These are phyloP conservation scores for Selaginella tamariscina DNA, from an alignment of 75 land plant genomes.

Conservation along the genomic window DNA sequence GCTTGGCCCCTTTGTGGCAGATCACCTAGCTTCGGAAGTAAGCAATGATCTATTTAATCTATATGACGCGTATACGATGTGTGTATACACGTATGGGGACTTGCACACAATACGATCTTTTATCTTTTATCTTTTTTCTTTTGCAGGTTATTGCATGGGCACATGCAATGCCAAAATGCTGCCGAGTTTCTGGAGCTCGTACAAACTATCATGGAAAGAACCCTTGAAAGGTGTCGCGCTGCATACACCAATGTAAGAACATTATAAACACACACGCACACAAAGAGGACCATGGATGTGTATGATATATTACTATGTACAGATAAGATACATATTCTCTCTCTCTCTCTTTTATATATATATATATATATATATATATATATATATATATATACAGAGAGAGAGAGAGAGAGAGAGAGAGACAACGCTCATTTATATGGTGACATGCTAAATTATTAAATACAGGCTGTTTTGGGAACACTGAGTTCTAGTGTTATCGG, in stretches of 20 bases:
- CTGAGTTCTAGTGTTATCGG: constrained; percentile 91
- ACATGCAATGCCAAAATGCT: constrained; percentile 92
- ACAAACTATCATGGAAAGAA: constrained; percentile 80
- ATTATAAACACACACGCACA: no score
- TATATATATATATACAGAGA: no score
- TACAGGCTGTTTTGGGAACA: constrained; percentile 94
- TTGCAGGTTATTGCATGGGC: constrained; percentile 95
- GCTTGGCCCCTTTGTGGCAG: constrained; percentile 81
- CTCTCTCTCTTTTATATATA: no score
- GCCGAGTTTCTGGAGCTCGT: constrained; percentile 86
- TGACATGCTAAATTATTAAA: no score
- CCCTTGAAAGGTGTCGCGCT: constrained; percentile 93
- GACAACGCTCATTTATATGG: no score
- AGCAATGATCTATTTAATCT: background rate
- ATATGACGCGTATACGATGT: background rate
- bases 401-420: no score
- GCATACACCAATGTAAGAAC: constrained; percentile 77
- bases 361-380: no score
- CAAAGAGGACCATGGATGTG: background rate
- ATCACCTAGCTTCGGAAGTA: constrained; percentile 82
- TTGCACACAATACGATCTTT: background rate
- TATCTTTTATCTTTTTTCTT: constrained; percentile 14
- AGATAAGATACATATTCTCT: no score
- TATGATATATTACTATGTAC: no score
- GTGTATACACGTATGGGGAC: background rate